Base-by-base conservation (phyloP, 2,329 filamentous ascomycete genomes). In the Cladosporium velox region DNA sequence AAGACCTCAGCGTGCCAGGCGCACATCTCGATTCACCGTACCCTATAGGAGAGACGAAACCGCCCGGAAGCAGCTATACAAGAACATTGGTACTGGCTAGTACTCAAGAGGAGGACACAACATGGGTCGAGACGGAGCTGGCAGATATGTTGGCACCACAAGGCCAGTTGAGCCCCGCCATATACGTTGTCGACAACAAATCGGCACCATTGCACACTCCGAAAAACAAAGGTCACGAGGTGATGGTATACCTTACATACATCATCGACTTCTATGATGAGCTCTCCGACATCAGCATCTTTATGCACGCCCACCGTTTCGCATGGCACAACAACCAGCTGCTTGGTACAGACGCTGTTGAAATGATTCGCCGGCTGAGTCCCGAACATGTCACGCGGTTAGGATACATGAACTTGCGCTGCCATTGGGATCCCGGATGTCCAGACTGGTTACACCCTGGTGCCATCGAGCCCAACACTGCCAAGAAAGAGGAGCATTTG, bases 211-310 rank as follows among this genome's bases (percentile, higher is more conserved):
- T 83, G 26, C 83, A 84, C 66, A 81, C 84, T 1, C 83, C 84
- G 0, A 80, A 81, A 65, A 85, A 86, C 71, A 87, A 87, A 74
- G 87, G 87, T 38, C 85, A 87, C 71, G 87, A 90, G 76, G 86
- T 85, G 38, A 84, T 87, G 77, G 82, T 87, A 8, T 89, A 89
- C 72, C 79, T 88, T 44, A 85, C 82, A 47, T 88, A 87, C 75
- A 82, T 89, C 71, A 83, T 87, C 71, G 85, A 88, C 73, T 82
- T 85, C 74, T 89, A 90, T 77, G 81, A 88, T 68, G 71, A 79
- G 3, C 80, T 90, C 4, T 82, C 86, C 2, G 85, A 87, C 64
- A 80, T 88, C 67, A 79, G 80, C 35, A 83, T 89, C 69, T 88
- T 90, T 76, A 83, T 87, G 75, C 87, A 90, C 72, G 82, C 85